Evolutionary conservation across 306 rosid species (phyloP).

Genomic region (Dryas drummondii): DNA sequence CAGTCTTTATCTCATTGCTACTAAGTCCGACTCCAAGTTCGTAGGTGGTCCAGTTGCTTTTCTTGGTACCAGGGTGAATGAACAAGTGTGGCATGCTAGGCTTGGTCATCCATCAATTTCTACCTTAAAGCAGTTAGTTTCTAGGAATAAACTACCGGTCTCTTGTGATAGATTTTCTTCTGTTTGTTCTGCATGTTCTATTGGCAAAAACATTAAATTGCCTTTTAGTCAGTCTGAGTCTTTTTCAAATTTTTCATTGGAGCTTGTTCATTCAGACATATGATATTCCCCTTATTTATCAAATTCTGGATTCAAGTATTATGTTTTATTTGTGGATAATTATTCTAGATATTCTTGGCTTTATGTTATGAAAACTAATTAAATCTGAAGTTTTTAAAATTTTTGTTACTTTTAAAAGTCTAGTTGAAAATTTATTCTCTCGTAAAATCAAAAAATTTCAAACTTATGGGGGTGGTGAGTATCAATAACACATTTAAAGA

Average conservation of each 20-base stretch:
- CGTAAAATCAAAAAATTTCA: background rate
- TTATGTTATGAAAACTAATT: background rate
- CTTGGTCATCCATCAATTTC: background rate
- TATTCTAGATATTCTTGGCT: background rate
- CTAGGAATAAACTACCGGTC: background rate
- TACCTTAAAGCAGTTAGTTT: background rate
- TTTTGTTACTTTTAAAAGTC: background rate
- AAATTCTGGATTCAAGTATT: background rate
- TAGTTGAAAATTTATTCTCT: background rate
- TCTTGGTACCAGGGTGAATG: background rate
- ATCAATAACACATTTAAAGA: too few relatives aligned
- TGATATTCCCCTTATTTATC: background rate
- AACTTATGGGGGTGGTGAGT: background rate
- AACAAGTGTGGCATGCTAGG: background rate
- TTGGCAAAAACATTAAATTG: background rate
- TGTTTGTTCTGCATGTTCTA: background rate
- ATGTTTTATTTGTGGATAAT: background rate
- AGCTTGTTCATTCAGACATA: background rate
- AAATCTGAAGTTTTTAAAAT: background rate
- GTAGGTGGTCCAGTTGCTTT: background rate
- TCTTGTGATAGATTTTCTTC: background rate
- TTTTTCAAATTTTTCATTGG: too few relatives aligned
- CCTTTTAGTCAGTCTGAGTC: background rate
- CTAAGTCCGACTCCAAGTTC: background rate
- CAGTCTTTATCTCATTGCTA: background rate